A percentile compares a stretch with the other conserved stretches of the same genome.
phyloP scores from a whole-genome alignment of 768 basidiomycete genomes.

The Suillus cothurnatus region DNA sequence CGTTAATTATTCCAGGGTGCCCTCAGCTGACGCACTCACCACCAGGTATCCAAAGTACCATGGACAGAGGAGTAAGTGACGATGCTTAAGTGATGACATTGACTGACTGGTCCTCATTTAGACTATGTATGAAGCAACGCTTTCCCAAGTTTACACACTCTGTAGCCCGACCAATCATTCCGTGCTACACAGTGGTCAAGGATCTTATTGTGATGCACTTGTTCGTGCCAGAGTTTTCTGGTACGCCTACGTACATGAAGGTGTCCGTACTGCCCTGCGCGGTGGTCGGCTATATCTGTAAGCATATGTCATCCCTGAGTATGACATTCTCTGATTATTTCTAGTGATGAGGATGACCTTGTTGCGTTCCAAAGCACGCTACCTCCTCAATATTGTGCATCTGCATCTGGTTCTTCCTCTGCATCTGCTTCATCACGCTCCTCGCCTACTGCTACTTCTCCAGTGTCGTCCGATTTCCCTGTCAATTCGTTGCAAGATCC shows the following conservation, averaged over 20 bases:
- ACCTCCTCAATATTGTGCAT: conserved; percentile 40
- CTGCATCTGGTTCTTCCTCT: conserved; percentile 35
- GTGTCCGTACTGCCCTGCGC: conserved; percentile 75
- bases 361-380: conserved; percentile 69
- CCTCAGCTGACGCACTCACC: neutral
- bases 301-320: conserved; percentile 28
- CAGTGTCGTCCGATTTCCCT: conserved; percentile 25
- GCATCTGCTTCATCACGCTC: conserved; percentile 34
- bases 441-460: conserved; percentile 30
- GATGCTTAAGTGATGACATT: neutral
- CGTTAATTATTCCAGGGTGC: neutral
- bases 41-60: conserved; percentile 28
- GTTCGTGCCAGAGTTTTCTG: conserved; percentile 84
- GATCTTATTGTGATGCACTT: conserved; percentile 57
- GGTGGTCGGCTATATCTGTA: conserved; percentile 87
- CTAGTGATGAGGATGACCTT: conserved; percentile 76
- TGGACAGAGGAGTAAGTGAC: conserved; percentile 26
- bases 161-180: conserved; percentile 56
- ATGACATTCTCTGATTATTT: neutral
- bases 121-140: conserved; percentile 78
- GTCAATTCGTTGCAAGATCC: conserved; percentile 25
- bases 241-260: conserved; percentile 88
- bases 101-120: conserved; percentile 17
- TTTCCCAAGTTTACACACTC: conserved; percentile 80
- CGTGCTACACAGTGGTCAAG: conserved; percentile 50